Evolutionary conservation across 805 yeast genomes (phyloP), one percentile per base, ranked within the genome.

Genomic region (Lachancea cidri): DNA sequence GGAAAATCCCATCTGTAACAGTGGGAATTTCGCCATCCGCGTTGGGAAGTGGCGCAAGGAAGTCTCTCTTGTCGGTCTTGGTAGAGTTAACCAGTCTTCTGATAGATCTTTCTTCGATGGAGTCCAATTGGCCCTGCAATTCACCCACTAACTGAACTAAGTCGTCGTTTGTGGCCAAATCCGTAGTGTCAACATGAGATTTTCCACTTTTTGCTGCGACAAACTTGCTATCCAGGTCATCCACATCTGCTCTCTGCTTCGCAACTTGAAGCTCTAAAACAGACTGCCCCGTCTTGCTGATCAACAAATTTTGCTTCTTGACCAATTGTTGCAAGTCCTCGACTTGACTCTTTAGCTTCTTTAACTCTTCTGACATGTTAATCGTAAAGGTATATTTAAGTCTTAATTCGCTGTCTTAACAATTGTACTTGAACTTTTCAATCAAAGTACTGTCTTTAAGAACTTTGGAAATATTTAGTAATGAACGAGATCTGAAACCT

Each of bases 131-230:
- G 6, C 86, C 85, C 63, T 89, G 97, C 42, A 89, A 66, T 61
- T 89, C 98, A 8, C 86, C 86, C 11, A 88, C 97, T 35, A 89
- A 69, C 57, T 86, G 91, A 3, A 84, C 84, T 9, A 89, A 66
- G 56, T 91, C 98, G 43, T 85, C 94, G 50, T 86, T 83, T 3
- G 91, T 79, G 29, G 81, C 86, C 48, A 72, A 81, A 47, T 82
- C 86, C 3, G 73, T 58, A 1, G 77, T 57, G 44, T 77, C 82
- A 4, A 52, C 38, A 56, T 48, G 41, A 15, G 43, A 14, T 18
- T 37, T 31, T 33, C 39, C 40, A 34, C 34, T 36, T 17, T 39
- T 45, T 19, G 33, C 30, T 15, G 42, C 39, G 41, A 37, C 22
- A 38, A 36, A 38, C 32, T 27, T 33, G 24, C 53, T 32, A 40